Evolutionary conservation across 208 protist species (phyloP), one percentile per base, ranked within the genome.

Genomic region (Trypanosoma congolense): DNA sequence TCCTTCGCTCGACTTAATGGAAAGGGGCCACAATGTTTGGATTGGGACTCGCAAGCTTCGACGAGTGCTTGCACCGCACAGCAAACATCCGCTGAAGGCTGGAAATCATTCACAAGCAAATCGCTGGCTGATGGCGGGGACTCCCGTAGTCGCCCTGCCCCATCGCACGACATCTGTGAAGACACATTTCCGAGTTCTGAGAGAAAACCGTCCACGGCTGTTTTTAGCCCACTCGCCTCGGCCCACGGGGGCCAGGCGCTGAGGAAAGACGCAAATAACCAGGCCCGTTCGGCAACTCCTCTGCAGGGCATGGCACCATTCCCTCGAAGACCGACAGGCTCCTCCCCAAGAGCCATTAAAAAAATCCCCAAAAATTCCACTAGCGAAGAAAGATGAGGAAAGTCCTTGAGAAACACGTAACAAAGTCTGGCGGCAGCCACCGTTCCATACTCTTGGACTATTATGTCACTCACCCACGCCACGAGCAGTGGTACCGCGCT

Each of bases 1-100:
- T 74, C 67, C 31, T 54, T 56, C 6, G 44, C 49, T 2, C 67
- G 59, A 38, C 43, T 65, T 12, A 74, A 24, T 1, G 67, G 55
- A 54, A 74, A 64, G 18, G 33, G 19, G 28, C 56, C 46, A 46
- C 40, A 48, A n/a, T 48, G 26, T 18, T 41, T 42, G 19, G 48
- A 33, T 29, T 64, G 63, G 12, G 33, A 21, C 47, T 69, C 61
- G 44, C 60, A 72, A 0, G 61, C 60, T 35, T 56, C 31, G 22
- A 59, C 41, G 22, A 77, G 61, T 28, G 64, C 61, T 26, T 33
- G 29, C n/a, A 71, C 14, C 50, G 61, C 46, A 35, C n/a, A 16
- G 12, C 14, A 51, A 40, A 5, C 22, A 16, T 28, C 12, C 18
- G 30, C 35, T 33, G 41, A 12, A 10, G 25, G 41, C 5, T 2